phyloP scores from a whole-genome alignment of 176 grass and related monocot genomes.

The Alopecurus myosuroides region DNA sequence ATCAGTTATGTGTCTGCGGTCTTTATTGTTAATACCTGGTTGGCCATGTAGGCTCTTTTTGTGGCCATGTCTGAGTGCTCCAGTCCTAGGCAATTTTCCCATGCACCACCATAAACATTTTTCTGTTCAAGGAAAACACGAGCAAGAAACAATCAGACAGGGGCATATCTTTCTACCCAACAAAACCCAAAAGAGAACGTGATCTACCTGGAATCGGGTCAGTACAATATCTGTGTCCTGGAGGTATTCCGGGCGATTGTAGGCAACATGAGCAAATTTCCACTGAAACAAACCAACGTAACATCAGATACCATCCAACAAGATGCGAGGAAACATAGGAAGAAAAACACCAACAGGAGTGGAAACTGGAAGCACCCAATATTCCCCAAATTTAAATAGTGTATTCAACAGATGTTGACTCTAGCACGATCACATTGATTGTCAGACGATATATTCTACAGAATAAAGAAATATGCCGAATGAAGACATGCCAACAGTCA shows the following conservation, averaged over 20 bases:
- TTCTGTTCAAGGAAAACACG: conserved; percentile 25
- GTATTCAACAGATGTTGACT: not conserved
- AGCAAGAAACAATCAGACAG: not conserved
- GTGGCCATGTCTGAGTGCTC: conserved; percentile 56
- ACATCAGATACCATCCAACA: conserved; percentile 15
- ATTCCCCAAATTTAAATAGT: not conserved
- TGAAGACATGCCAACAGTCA: not conserved
- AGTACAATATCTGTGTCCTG: conserved; percentile 68
- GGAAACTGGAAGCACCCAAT: not conserved
- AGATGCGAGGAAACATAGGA: not conserved
- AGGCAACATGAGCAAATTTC: conserved; percentile 59
- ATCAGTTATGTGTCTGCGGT: not conserved
- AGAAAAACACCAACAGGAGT: not conserved
- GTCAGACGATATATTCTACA: not conserved
- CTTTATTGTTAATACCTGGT: conserved; percentile 43
- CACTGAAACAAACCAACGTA: conserved; percentile 45
- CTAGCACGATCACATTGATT: not conserved
- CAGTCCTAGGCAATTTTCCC: conserved; percentile 69
- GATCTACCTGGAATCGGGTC: conserved; percentile 51
- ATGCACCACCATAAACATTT: conserved; percentile 58
- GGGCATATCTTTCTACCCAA: not conserved
- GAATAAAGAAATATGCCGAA: not conserved
- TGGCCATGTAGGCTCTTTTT: conserved; percentile 44
- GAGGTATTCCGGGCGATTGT: conserved; percentile 52
- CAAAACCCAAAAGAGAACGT: not conserved